Evolutionary conservation across 164 flowering plant genomes (phyloP).

Genomic region (Chimonanthus praecox): DNA sequence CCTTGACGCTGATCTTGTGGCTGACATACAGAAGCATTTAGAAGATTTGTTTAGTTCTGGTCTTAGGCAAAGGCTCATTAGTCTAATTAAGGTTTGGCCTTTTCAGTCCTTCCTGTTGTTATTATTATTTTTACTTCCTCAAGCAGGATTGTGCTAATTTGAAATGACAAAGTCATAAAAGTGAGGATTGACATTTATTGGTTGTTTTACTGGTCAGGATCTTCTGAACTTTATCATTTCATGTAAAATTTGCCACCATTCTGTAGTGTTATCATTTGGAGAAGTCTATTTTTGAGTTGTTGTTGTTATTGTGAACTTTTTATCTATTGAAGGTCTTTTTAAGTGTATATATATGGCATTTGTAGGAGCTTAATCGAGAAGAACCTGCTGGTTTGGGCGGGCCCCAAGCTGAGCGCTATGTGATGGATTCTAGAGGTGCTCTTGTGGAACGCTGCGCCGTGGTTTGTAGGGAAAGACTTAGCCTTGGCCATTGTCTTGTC

Average conservation of each 20-base stretch:
- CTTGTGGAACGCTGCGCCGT: constrained; percentile 86
- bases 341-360: background rate
- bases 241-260: no score
- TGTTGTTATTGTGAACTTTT: background rate
- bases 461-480: constrained; percentile 76
- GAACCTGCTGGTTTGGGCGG: constrained; percentile 94
- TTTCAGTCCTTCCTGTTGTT: background rate
- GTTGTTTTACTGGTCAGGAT: background rate
- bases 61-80: constrained; percentile 70
- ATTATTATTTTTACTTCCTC: background rate
- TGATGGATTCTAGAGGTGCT: constrained; percentile 91
- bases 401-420: constrained; percentile 61
- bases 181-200: no score
- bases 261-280: no score
- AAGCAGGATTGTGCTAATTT: no score
- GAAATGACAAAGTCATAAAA: no score
- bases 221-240: background rate
- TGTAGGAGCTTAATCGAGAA: constrained; percentile 78
- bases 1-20: constrained; percentile 66
- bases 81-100: constrained; percentile 66
- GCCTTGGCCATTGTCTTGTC: constrained; percentile 85
- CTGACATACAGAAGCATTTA: constrained; percentile 64
- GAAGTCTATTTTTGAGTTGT: background rate
- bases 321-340: background rate
- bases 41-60: constrained; percentile 81